Evolutionary conservation across 768 basidiomycete species (phyloP).

Genomic region (Phylloporus sp.): DNA sequence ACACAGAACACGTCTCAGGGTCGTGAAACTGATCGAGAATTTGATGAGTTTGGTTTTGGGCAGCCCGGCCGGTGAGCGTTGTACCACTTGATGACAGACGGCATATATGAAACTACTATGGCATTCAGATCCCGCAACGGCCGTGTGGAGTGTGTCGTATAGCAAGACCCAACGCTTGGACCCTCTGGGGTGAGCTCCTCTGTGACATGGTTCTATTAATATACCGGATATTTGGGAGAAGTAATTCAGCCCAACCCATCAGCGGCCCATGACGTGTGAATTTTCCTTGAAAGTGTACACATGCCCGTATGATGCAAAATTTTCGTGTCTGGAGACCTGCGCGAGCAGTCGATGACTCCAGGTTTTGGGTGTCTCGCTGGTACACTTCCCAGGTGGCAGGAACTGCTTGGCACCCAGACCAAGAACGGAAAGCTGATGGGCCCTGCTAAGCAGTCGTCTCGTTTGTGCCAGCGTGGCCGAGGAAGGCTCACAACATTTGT

Average conservation of each 20-base stretch:
- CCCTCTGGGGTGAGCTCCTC: constrained; percentile 15
- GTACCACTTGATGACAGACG: neutral
- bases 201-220: constrained; percentile 9
- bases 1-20: too few species aligned
- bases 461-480: too few species aligned
- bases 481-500: too few species aligned
- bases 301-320: constrained; percentile 39
- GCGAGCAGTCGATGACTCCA: constrained; percentile 36
- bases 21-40: too few species aligned
- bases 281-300: neutral
- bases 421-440: constrained; percentile 63
- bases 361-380: constrained; percentile 36
- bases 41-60: neutral
- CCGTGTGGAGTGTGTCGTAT: neutral
- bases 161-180: neutral
- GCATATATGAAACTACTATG: neutral
- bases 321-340: constrained; percentile 33
- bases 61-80: neutral
- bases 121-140: neutral
- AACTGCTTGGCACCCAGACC: constrained; percentile 39
- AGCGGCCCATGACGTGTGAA: neutral
- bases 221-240: constrained; percentile 5
- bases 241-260: constrained; percentile 1
- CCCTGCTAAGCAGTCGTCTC: too few species aligned
- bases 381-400: constrained; percentile 37